These are phyloP conservation scores for Sugiyamaella pinicola DNA, from an alignment of 1,139 yeast species.

Conservation along the genomic window DNA sequence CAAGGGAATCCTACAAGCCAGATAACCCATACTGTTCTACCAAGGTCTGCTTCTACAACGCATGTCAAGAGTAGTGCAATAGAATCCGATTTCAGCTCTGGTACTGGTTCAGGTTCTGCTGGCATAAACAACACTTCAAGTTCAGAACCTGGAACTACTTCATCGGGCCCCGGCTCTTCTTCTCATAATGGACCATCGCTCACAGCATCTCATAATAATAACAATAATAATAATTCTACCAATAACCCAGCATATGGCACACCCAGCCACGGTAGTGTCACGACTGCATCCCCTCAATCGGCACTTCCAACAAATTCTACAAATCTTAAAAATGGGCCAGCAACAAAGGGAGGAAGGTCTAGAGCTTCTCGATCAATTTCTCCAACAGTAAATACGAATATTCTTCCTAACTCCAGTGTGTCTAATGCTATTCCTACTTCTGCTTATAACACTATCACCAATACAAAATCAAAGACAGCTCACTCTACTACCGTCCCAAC, in stretches of 20 bases:
- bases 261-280: background rate
- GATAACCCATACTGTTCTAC: background rate
- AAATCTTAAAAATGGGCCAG: background rate
- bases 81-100: too few species aligned
- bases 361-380: slow-evolving; percentile 6
- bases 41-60: background rate
- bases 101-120: background rate
- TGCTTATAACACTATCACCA: background rate
- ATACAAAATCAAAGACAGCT: background rate
- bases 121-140: background rate
- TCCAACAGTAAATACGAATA: background rate
- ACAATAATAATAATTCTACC: too few species aligned
- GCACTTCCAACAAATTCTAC: background rate
- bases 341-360: background rate
- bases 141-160: background rate
- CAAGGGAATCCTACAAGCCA: background rate
- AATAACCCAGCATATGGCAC: background rate
- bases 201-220: too few species aligned
- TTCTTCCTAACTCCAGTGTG: background rate
- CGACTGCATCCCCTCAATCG: background rate
- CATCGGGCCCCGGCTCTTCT: background rate
- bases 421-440: slow-evolving; percentile 1
- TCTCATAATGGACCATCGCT: too few species aligned
- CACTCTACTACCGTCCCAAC: background rate
- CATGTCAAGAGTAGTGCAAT: background rate